Conservation (phyloP, 768 basidiomycete genomes). For the Agrocybe chaxingu region DNA sequence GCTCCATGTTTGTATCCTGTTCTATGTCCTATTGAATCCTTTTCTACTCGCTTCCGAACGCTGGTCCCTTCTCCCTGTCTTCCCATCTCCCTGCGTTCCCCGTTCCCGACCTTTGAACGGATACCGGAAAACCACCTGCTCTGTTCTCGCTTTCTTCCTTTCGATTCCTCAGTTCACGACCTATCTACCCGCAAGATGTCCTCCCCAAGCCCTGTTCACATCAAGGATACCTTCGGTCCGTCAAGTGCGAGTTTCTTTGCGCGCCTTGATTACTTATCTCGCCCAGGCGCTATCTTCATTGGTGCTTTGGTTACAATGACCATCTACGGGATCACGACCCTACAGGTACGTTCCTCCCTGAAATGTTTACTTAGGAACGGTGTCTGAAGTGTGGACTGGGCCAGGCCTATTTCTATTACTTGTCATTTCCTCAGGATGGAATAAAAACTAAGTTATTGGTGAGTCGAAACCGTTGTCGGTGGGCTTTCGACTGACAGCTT, state of each 20-base stretch:
- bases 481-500: not conserved
- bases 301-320: slow-evolving; percentile 33
- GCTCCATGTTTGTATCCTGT: too few species aligned
- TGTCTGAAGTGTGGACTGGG: not conserved
- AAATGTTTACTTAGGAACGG: not conserved
- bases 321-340: slow-evolving; percentile 41
- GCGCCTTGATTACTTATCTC: not conserved
- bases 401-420: slow-evolving; percentile 41
- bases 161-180: not conserved
- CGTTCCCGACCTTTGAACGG: too few species aligned
- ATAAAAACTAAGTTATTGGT: slow-evolving; percentile 31
- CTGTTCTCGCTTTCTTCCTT: not conserved
- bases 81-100: too few species aligned
- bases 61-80: not conserved
- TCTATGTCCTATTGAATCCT: too few species aligned
- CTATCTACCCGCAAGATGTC: slow-evolving; percentile 1
- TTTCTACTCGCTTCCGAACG: not conserved
- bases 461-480: slow-evolving; percentile 7
- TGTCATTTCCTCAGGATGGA: slow-evolving; percentile 36
- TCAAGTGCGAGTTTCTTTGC: not conserved
- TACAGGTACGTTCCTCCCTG: slow-evolving; percentile 28
- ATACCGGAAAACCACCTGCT: not conserved
- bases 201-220: not conserved
- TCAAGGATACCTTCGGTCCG: slow-evolving; percentile 11
- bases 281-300: slow-evolving; percentile 33